Evolutionary conservation across 257 asterid genomes (phyloP).

Genomic region (Solanum piurae): DNA sequence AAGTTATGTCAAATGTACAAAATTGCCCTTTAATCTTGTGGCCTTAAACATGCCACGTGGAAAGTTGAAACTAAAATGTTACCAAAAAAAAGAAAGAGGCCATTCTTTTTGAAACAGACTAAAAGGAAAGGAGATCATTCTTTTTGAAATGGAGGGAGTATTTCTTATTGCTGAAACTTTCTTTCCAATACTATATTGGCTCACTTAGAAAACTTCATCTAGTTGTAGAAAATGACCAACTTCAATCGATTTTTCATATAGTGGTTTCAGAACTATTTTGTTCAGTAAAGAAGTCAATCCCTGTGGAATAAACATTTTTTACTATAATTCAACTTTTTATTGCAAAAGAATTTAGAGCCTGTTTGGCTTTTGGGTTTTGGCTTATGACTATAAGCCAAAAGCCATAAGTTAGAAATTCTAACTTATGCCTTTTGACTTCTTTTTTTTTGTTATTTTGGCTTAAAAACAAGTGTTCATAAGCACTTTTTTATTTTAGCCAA

Average conservation of each 20-base stretch:
- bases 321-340: not conserved
- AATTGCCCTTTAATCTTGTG: too few relatives aligned
- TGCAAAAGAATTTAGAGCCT: not conserved
- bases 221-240: not conserved
- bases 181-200: not conserved
- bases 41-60: too few relatives aligned
- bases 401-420: not conserved
- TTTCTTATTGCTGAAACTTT: not conserved
- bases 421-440: not conserved
- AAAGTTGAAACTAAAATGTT: too few relatives aligned
- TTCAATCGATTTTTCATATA: not conserved
- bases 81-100: too few relatives aligned
- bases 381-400: not conserved
- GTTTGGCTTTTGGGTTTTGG: not conserved
- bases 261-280: not conserved
- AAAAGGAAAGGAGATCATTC: too few relatives aligned
- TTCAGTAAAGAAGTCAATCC: not conserved
- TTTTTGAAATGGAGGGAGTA: too few relatives aligned
- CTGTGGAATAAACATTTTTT: not conserved
- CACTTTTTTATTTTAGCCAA: not conserved
- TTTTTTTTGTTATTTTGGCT: not conserved
- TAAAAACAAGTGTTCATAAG: not conserved
- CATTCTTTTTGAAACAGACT: too few relatives aligned
- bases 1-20: too few relatives aligned
- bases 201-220: not conserved